phyloP scores from a whole-genome alignment of 192 early-diverging fungal genomes.

The Coemansia sp. region DNA sequence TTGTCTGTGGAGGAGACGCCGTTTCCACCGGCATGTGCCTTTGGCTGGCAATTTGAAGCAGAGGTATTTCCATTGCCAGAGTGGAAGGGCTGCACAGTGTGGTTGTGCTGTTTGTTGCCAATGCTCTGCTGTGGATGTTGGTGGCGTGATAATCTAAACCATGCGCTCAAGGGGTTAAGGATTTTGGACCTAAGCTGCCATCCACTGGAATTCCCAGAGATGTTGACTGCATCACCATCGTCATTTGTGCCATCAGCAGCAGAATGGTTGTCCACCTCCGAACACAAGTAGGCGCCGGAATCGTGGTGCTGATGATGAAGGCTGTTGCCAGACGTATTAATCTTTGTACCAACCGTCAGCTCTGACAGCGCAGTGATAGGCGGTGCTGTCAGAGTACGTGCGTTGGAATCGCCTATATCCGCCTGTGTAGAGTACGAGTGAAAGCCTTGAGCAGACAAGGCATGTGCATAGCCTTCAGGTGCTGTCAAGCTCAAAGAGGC shows the following conservation, averaged over 20 bases:
- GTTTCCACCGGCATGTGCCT: neutral
- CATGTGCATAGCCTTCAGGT: conserved; percentile 4
- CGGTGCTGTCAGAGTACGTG: conserved; percentile 9
- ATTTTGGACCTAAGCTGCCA: conserved; percentile 52
- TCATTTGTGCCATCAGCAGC: neutral
- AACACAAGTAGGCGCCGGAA: neutral
- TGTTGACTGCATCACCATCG: neutral
- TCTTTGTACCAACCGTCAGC: conserved; percentile 7
- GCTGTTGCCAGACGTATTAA: neutral
- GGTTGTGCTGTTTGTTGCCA: neutral
- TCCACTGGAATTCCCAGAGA: conserved; percentile 12
- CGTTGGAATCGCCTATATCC: neutral
- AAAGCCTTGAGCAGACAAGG: neutral
- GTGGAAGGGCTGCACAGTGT: neutral
- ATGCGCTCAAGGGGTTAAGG: conserved; percentile 45
- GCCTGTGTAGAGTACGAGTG: neutral
- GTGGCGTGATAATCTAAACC: conserved; percentile 53
- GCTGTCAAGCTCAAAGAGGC: conserved; percentile 1
- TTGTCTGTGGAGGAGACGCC: neutral
- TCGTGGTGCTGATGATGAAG: neutral
- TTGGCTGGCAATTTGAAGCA: too few relatives aligned
- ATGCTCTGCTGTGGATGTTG: conserved; percentile 10
- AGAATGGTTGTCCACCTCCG: neutral
- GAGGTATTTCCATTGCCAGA: too few relatives aligned
- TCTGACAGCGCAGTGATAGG: conserved; percentile 23